These are phyloP conservation scores for Chlamydomonas incerta DNA, from an alignment of 139 green algal species.

Conservation along the genomic window DNA sequence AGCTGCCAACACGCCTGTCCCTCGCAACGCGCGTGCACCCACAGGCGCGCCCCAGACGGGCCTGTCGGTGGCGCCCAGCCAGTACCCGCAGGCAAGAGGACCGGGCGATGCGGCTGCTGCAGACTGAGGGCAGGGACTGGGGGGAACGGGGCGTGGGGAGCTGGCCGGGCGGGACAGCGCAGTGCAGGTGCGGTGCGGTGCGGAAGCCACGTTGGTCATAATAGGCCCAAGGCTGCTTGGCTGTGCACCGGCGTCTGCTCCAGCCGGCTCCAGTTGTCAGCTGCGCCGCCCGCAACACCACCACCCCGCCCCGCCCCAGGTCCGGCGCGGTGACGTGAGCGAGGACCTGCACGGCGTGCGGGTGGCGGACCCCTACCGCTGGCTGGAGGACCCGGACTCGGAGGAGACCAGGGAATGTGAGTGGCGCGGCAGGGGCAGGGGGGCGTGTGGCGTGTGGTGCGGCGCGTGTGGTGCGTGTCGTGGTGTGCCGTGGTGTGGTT, in stretches of 20 bases:
- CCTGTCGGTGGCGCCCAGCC: conserved; percentile 58
- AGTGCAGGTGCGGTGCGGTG: too few relatives aligned
- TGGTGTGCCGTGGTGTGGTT: background rate
- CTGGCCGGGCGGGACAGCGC: too few relatives aligned
- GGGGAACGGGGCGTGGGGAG: too few relatives aligned
- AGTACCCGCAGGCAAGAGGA: conserved; percentile 69
- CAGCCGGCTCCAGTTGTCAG: too few relatives aligned
- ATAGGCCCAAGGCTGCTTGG: too few relatives aligned
- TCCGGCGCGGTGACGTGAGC: conserved; percentile 78
- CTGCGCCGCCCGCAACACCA: too few relatives aligned
- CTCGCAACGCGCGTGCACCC: background rate
- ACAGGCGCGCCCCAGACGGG: conserved; percentile 72
- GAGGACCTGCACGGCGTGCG: conserved; percentile 79
- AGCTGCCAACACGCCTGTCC: too few relatives aligned
- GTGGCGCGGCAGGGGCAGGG: background rate
- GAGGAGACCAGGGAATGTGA: conserved; percentile 27
- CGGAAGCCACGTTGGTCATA: too few relatives aligned
- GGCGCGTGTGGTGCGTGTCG: background rate
- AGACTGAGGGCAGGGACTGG: too few relatives aligned
- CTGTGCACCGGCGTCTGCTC: too few relatives aligned
- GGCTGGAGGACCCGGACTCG: conserved; percentile 86
- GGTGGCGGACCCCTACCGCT: conserved; percentile 85
- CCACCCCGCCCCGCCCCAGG: conserved; percentile 21
- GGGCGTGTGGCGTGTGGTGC: background rate
- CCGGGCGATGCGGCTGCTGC: too few relatives aligned